Evolutionary conservation across 2,329 filamentous ascomycete genomes (phyloP).

Genomic region (Colletotrichum truncatum): DNA sequence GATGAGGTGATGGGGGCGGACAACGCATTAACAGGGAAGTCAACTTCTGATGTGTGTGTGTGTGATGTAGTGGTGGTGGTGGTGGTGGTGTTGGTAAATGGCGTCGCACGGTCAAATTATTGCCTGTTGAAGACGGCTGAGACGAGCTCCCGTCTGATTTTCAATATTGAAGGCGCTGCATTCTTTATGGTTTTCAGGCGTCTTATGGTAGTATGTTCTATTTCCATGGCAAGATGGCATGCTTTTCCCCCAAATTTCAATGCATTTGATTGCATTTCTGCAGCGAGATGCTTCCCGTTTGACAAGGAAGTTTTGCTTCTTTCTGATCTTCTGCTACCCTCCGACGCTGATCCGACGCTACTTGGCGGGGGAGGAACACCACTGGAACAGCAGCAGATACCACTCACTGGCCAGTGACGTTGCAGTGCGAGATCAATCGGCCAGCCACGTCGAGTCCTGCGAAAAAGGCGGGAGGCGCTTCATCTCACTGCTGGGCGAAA

Average conservation of each 20-base stretch:
- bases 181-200: background rate
- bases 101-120: too few species aligned
- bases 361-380: background rate
- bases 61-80: background rate
- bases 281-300: conserved; percentile 8
- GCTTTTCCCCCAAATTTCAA: background rate
- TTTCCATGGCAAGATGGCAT: background rate
- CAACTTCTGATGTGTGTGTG: background rate
- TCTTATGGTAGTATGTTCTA: background rate
- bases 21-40: background rate
- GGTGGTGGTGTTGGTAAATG: background rate
- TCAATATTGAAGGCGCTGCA: background rate
- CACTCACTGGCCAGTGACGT: background rate
- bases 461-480: too few species aligned
- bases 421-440: background rate
- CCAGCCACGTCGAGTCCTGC: background rate
- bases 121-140: background rate
- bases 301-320: conserved; percentile 1
- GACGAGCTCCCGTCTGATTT: background rate
- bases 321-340: background rate
- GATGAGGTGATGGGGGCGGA: background rate
- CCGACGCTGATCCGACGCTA: conserved; percentile 10
- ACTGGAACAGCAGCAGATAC: background rate
- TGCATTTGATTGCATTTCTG: background rate
- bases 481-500: too few species aligned